A percentile compares a stretch with the other conserved stretches of the same genome.
Conservation (phyloP, 2,329 filamentous ascomycete genomes). For the Calonectria fujianensis region DNA sequence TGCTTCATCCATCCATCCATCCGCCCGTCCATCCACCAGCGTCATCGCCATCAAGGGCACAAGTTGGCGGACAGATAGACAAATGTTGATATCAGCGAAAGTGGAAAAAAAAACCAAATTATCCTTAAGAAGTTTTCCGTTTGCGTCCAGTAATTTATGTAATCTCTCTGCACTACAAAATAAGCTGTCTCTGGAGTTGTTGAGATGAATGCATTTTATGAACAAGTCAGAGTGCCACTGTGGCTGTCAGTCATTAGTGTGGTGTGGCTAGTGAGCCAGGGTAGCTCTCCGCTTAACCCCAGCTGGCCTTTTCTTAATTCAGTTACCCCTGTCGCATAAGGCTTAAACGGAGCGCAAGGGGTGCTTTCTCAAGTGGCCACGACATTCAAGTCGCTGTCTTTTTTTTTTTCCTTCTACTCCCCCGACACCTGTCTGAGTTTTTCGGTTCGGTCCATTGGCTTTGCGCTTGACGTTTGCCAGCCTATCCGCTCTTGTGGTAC, state of each 20-base stretch:
- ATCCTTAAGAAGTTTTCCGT: background rate
- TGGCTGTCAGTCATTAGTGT: background rate
- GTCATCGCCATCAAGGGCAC: background rate
- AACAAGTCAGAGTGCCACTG: background rate
- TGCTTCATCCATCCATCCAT: background rate
- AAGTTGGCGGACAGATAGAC: background rate
- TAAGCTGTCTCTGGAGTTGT: background rate
- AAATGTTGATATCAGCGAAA: background rate
- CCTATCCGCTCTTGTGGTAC: conserved; percentile 14
- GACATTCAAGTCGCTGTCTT: conserved; percentile 38
- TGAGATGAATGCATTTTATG: background rate
- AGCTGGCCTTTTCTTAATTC: conserved; percentile 33
- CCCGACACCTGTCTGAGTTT: conserved; percentile 27
- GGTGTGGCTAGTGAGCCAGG: conserved; percentile 24
- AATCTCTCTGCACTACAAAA: background rate
- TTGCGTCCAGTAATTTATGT: background rate
- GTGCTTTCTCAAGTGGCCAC: conserved; percentile 40
- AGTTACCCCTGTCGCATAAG: conserved; percentile 33
- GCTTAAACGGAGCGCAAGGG: conserved; percentile 32
- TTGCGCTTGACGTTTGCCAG: conserved; percentile 27
- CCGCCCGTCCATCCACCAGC: background rate
- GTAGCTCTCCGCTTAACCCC: conserved; percentile 30
- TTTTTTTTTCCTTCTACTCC: conserved; percentile 22
- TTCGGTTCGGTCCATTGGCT: conserved; percentile 32
- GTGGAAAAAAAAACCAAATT: background rate